Conservation (phyloP, 345 rosid genomes). For the Boechera stricta region DNA sequence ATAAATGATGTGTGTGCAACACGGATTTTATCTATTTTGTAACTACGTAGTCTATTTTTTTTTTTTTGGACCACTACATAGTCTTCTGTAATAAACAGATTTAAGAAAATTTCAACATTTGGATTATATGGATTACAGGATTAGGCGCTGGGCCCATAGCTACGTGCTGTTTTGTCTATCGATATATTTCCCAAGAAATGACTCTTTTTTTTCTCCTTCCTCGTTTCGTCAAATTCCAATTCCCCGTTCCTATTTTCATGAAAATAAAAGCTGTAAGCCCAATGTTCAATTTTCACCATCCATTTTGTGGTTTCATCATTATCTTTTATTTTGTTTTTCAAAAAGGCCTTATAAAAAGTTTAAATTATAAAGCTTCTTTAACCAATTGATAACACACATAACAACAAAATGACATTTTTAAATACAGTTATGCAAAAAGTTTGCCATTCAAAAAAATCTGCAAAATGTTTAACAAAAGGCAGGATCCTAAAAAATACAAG, state of each 20-base stretch:
- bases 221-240: conserved; percentile 26
- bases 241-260: background rate
- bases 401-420: too few relatives aligned
- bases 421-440: too few relatives aligned
- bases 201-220: background rate
- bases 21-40: background rate
- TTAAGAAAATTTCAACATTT: background rate
- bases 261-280: background rate
- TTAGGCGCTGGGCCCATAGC: conserved; percentile 28
- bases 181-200: conserved; percentile 25
- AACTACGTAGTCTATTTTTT: background rate
- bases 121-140: conserved; percentile 35
- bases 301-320: background rate
- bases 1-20: conserved; percentile 2
- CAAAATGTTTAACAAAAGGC: too few relatives aligned
- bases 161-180: conserved; percentile 33
- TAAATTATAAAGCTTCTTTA: background rate
- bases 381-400: too few relatives aligned
- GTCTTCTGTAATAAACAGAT: background rate
- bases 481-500: too few relatives aligned
- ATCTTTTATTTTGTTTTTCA: too few relatives aligned
- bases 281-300: background rate
- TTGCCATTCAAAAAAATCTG: too few relatives aligned
- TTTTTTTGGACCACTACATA: background rate
- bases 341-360: background rate